Conservation (phyloP, 2,329 filamentous ascomycete species). For the Cladobotryum mycophilum region DNA sequence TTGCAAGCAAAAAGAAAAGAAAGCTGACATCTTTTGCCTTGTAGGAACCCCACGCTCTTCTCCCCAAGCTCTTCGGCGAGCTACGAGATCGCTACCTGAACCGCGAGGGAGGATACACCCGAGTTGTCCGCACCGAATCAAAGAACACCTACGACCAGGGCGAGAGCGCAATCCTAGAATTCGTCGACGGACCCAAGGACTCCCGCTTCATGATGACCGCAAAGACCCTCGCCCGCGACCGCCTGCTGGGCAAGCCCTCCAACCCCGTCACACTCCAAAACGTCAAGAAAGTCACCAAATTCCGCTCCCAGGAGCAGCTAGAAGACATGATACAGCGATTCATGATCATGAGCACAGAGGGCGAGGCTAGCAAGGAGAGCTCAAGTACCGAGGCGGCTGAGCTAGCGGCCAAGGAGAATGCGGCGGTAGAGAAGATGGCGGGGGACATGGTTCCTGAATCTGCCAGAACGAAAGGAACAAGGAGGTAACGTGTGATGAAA, state of each 20-base stretch:
- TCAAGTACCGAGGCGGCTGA: conserved; percentile 16
- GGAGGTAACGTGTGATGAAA: background rate
- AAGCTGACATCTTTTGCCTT: background rate
- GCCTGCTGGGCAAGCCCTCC: conserved; percentile 48
- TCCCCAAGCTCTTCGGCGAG: conserved; percentile 84
- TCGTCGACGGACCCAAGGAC: conserved; percentile 90
- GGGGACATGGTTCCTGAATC: conserved; percentile 23
- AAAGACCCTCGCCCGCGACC: conserved; percentile 65
- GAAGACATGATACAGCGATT: conserved; percentile 54
- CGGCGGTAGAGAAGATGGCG: conserved; percentile 27
- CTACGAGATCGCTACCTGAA: conserved; percentile 71
- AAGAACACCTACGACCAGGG: conserved; percentile 79
- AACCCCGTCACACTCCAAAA: conserved; percentile 72
- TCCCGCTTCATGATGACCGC: conserved; percentile 94
- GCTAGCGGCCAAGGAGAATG: conserved; percentile 23
- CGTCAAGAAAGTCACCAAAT: conserved; percentile 77
- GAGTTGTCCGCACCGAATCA: conserved; percentile 86
- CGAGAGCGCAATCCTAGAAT: conserved; percentile 81
- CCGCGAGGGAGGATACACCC: conserved; percentile 88
- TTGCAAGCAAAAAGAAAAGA: conserved; percentile 17
- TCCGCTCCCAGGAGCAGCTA: conserved; percentile 62
- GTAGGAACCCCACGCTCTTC: conserved; percentile 59
- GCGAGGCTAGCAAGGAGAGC: conserved; percentile 4
- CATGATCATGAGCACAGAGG: conserved; percentile 21
- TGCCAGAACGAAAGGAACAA: conserved; percentile 18